Evolutionary conservation across 2,329 filamentous ascomycete genomes (phyloP).

Genomic region (Lecanosticta acicola): DNA sequence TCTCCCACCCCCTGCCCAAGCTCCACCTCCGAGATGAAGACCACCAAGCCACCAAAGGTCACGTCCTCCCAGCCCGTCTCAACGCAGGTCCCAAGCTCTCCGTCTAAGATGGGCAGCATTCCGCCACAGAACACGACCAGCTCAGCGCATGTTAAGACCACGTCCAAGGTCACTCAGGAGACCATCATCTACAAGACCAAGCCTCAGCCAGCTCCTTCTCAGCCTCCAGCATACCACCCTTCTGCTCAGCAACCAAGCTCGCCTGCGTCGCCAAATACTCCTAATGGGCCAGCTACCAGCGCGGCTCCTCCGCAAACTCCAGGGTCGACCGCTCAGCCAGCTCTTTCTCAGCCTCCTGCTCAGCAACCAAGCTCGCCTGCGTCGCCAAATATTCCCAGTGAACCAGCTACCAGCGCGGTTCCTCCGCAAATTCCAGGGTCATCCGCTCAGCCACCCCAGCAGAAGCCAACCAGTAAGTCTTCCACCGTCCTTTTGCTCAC

Average conservation of each 20-base stretch:
- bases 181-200: slow-evolving; percentile 2
- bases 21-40: neutral
- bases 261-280: neutral
- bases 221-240: neutral
- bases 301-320: neutral
- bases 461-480: no score
- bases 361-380: neutral
- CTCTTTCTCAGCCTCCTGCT: neutral
- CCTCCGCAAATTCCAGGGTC: neutral
- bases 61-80: neutral
- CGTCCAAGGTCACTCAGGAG: slow-evolving; percentile 2
- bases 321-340: neutral
- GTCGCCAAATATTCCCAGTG: neutral
- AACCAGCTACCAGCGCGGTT: neutral
- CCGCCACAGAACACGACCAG: neutral
- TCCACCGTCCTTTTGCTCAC: no score
- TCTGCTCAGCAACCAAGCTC: neutral
- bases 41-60: neutral
- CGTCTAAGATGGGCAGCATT: neutral
- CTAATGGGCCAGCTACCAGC: neutral
- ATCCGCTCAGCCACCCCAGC: neutral
- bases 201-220: neutral
- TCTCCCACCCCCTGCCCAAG: neutral
- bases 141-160: neutral
- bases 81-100: neutral